A percentile compares a stretch with the other conserved stretches of the same genome.
phyloP scores from a whole-genome alignment of 1,139 yeast genomes.

The Suhomyces anneliseae region DNA sequence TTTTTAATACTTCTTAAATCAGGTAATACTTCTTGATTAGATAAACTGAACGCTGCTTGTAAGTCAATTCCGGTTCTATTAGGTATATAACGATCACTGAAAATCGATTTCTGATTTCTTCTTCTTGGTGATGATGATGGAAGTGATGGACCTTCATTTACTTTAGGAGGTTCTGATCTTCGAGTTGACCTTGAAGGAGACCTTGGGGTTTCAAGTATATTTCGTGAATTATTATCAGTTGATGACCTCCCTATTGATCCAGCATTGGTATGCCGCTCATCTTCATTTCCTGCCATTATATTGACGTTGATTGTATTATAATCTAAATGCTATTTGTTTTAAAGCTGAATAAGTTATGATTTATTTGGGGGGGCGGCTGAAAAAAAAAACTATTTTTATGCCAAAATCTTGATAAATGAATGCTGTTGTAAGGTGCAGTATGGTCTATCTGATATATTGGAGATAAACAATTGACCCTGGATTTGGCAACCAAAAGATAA shows the following conservation, averaged over 20 bases:
- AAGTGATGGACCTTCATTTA: constrained; percentile 22
- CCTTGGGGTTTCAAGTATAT: constrained; percentile 36
- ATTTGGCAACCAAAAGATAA: too few relatives aligned
- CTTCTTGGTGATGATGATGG: constrained; percentile 42
- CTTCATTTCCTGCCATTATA: constrained; percentile 7
- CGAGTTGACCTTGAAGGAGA: constrained; percentile 45
- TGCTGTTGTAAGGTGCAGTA: too few relatives aligned
- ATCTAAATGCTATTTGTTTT: too few relatives aligned
- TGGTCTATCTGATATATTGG: too few relatives aligned
- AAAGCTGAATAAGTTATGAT: background rate
- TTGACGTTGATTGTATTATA: background rate
- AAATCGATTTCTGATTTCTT: constrained; percentile 46
- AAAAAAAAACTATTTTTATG: too few relatives aligned
- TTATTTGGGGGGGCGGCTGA: background rate
- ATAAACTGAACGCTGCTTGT: constrained; percentile 80
- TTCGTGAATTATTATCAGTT: constrained; percentile 2
- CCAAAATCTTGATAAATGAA: too few relatives aligned
- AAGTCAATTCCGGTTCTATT: constrained; percentile 80
- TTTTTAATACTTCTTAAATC: constrained; percentile 30
- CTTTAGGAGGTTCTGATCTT: constrained; percentile 33
- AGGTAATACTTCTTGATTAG: constrained; percentile 47
- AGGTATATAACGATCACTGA: constrained; percentile 87
- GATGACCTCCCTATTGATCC: constrained; percentile 1
- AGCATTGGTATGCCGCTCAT: constrained; percentile 1
- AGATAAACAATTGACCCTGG: too few relatives aligned